A percentile compares a stretch with the other conserved stretches of the same genome.
Conservation (phyloP, 2,329 filamentous ascomycete genomes). For the Colletotrichum musae region DNA sequence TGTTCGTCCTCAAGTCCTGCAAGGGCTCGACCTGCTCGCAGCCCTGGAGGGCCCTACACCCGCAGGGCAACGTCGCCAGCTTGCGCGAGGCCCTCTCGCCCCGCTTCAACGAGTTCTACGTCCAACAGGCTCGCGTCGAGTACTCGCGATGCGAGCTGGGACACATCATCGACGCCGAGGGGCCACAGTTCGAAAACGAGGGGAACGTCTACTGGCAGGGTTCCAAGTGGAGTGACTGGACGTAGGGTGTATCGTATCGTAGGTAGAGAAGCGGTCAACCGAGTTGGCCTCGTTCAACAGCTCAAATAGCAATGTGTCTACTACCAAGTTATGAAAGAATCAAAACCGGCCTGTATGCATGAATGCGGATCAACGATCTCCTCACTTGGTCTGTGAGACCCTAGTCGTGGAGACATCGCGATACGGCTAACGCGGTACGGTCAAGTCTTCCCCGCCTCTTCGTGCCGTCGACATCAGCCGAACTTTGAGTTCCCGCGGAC, state of each 20-base stretch:
- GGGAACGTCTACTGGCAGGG: conserved; percentile 46
- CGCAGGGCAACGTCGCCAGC: conserved; percentile 63
- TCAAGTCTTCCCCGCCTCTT: too few species aligned
- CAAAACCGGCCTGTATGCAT: too few species aligned
- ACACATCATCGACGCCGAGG: conserved; percentile 69
- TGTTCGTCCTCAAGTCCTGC: conserved; percentile 74
- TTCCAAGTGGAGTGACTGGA: conserved; percentile 48
- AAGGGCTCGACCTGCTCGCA: conserved; percentile 64
- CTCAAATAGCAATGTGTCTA: too few species aligned
- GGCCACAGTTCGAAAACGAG: conserved; percentile 58
- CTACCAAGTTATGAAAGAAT: too few species aligned
- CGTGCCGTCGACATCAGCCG: neutral
- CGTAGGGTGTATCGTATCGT: conserved; percentile 18
- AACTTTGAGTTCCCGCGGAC: neutral
- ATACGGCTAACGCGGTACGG: too few species aligned
- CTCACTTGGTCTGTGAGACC: too few species aligned
- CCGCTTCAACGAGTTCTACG: conserved; percentile 68
- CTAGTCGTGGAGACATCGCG: too few species aligned
- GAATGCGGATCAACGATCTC: too few species aligned
- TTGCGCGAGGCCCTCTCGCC: conserved; percentile 64
- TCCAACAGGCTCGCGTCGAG: conserved; percentile 60
- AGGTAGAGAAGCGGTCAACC: too few species aligned
- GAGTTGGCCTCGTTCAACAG: too few species aligned
- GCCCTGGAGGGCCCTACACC: conserved; percentile 71
- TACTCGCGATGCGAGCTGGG: conserved; percentile 69